A percentile compares a stretch with the other conserved stretches of the same genome.
Conservation (phyloP, 768 basidiomycete genomes). For the Mycena belliarum region DNA sequence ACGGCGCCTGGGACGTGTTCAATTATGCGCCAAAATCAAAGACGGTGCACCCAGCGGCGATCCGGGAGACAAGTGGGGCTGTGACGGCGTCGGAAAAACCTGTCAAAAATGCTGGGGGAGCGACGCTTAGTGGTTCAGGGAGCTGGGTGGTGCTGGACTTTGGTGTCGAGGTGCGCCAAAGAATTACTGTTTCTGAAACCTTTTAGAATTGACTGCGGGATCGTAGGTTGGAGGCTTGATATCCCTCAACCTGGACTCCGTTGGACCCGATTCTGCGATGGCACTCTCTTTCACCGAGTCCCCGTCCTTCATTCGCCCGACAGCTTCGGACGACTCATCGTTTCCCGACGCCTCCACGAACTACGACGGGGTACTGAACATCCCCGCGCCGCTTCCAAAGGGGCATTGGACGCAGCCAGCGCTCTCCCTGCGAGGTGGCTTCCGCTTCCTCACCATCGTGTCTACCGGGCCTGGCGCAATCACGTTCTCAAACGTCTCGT, state of each 20-base stretch:
- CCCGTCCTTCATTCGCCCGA: slow-evolving; percentile 52
- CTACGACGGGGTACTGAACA: slow-evolving; percentile 42
- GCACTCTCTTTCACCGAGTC: slow-evolving; percentile 63
- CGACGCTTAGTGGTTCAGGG: slow-evolving; percentile 40
- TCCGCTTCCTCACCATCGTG: slow-evolving; percentile 52
- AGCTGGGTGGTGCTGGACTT: slow-evolving; percentile 58
- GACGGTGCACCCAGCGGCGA: slow-evolving; percentile 44
- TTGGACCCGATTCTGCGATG: slow-evolving; percentile 35
- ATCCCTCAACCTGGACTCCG: slow-evolving; percentile 43
- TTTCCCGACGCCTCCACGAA: slow-evolving; percentile 46
- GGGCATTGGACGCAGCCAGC: slow-evolving; percentile 54
- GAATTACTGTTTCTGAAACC: too few species aligned
- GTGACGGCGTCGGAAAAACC: slow-evolving; percentile 36
- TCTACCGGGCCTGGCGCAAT: slow-evolving; percentile 34
- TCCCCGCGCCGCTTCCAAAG: slow-evolving; percentile 35
- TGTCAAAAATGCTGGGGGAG: slow-evolving; percentile 34
- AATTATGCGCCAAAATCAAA: slow-evolving; percentile 50
- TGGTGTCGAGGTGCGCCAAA: slow-evolving; percentile 42
- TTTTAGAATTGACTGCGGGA: too few species aligned
- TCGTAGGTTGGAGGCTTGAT: slow-evolving; percentile 59
- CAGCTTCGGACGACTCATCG: slow-evolving; percentile 54
- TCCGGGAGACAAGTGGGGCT: slow-evolving; percentile 38
- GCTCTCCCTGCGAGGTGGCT: slow-evolving; percentile 49
- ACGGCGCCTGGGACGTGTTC: slow-evolving; percentile 54
- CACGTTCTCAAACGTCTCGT: slow-evolving; percentile 49